Evolutionary conservation across 169 alveolate species (phyloP), one percentile per base, ranked within the genome.

Genomic region (Eimeria necatrix): DNA sequence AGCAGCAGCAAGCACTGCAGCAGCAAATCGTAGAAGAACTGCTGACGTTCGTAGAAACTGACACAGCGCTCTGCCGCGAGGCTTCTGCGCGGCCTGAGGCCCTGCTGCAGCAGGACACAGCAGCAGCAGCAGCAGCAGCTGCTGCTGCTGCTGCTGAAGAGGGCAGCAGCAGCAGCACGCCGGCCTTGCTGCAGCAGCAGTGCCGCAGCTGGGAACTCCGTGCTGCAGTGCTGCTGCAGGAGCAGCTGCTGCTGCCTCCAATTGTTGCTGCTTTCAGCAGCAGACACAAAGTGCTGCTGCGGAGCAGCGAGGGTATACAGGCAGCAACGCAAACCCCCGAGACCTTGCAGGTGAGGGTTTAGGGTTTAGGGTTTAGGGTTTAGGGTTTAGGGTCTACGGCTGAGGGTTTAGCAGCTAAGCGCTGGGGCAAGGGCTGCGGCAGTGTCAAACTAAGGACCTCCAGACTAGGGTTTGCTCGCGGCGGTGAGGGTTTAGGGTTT

Each of bases 241-340:
- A 71, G 81, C 81, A 71, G 81, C 81, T 18, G 81, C 81, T 71
- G 53, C 81, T 71, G 51, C 81, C 46, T 7, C 81, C 81, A 4
- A 3, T 71, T n/a, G 81, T 71, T 71, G 81, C 81, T 71, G 81
- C 81, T 4, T 71, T 71, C 48, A 10, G 81, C 48, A 10, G 16
- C 22, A 3, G 81, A 3, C 46, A 32, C 46, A 48, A 10, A 20
- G 81, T 24, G 3, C 4, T 48, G 3, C 18, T 71, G 49, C 14
- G 22, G 51, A 71, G n/a, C 3, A 71, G 81, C 51, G 53, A 71
- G 22, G 81, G 81, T 32, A 71, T 71, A 20, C 48, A 48, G n/a
- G 51, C 81, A 9, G 81, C 81, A 9, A 32, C 41, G 3, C 81
- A 71, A 32, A 71, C 53, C 81, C 81, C 51, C 9, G 4, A 6